phyloP scores from a whole-genome alignment of 2,329 filamentous ascomycete species.

The Dothiorella sarmentorum region DNA sequence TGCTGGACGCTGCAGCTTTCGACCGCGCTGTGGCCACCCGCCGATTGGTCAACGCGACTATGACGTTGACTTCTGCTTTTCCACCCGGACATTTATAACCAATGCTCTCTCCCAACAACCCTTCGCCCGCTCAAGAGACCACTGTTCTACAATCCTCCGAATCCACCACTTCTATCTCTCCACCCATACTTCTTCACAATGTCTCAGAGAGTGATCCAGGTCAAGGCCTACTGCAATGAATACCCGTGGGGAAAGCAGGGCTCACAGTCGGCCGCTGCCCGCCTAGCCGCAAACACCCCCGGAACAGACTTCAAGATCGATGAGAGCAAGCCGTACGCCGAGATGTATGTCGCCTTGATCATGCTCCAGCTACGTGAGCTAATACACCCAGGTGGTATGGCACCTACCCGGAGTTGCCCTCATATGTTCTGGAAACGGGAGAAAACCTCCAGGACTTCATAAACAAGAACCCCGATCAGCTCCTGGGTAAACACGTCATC shows the following conservation, averaged over 20 bases:
- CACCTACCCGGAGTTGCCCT: constrained; percentile 65
- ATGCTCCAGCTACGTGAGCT: not conserved
- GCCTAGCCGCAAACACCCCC: constrained; percentile 62
- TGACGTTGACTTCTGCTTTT: constrained; percentile 17
- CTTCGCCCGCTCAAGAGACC: not conserved
- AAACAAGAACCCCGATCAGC: constrained; percentile 56
- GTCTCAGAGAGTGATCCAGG: constrained; percentile 51
- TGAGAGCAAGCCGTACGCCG: constrained; percentile 60
- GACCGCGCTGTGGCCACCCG: not conserved
- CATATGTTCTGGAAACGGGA: constrained; percentile 59
- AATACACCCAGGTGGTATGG: constrained; percentile 59
- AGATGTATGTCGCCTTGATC: constrained; percentile 42
- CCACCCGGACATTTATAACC: not conserved
- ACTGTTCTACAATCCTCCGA: constrained; percentile 17
- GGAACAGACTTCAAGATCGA: constrained; percentile 62
- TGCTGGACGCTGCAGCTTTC: not conserved
- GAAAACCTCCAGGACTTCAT: constrained; percentile 64
- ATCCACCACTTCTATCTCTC: not conserved
- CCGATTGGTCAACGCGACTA: constrained; percentile 16
- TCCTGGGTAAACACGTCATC: constrained; percentile 61
- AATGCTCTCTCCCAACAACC: not conserved
- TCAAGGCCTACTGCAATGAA: constrained; percentile 56
- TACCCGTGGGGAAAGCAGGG: constrained; percentile 72
- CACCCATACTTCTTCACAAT: constrained; percentile 31
- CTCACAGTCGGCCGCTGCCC: constrained; percentile 61